Evolutionary conservation across 2,329 filamentous ascomycete species (phyloP).

Genomic region (Akanthomyces dipterigenus): DNA sequence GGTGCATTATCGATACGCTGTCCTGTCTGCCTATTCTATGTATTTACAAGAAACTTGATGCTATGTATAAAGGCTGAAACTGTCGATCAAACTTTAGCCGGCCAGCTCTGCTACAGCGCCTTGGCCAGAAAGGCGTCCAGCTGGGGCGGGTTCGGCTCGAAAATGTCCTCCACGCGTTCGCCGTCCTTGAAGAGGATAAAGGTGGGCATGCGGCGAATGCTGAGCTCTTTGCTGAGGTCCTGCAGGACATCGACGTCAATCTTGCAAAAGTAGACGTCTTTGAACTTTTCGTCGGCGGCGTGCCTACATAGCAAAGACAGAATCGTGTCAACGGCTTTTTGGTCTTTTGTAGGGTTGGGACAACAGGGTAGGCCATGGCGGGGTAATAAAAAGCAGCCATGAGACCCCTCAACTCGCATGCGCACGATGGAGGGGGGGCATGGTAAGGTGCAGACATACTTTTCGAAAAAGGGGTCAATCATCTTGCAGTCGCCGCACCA

Average conservation of each 20-base stretch:
- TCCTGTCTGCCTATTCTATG: background rate
- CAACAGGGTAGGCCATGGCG: background rate
- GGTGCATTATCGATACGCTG: background rate
- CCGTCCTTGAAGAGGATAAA: conserved; percentile 76
- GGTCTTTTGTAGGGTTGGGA: background rate
- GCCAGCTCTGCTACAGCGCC: background rate
- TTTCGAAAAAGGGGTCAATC: conserved; percentile 61
- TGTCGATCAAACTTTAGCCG: background rate
- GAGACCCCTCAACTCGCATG: background rate
- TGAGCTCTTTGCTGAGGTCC: conserved; percentile 65
- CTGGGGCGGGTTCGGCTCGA: conserved; percentile 14
- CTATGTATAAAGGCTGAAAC: background rate
- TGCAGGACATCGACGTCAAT: conserved; percentile 76
- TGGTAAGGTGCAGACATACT: conserved; percentile 8
- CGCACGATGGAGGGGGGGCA: background rate
- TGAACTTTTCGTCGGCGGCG: conserved; percentile 40
- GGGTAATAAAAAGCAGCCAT: background rate
- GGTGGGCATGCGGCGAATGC: conserved; percentile 81
- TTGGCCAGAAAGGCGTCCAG: conserved; percentile 14
- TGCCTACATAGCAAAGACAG: background rate
- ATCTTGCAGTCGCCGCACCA: conserved; percentile 92
- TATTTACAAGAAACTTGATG: background rate
- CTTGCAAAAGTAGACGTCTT: conserved; percentile 68
- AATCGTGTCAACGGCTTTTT: background rate
- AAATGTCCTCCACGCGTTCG: conserved; percentile 58